phyloP scores from a whole-genome alignment of 2,329 filamentous ascomycete species.

The Verticillium nubilum region DNA sequence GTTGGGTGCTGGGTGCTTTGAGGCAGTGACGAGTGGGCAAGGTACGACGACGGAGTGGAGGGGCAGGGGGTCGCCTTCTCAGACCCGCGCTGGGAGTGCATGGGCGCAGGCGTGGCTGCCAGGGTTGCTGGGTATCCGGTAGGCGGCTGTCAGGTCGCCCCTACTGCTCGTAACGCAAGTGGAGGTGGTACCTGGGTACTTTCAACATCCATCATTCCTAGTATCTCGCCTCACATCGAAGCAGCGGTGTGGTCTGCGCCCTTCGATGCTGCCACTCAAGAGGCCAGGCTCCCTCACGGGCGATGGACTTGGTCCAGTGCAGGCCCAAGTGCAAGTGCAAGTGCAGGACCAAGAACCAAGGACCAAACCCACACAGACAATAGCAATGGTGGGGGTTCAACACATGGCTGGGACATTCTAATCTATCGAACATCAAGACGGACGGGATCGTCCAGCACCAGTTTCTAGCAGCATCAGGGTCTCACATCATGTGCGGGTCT shows the following conservation, averaged over 20 bases:
- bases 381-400: background rate
- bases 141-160: background rate
- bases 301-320: background rate
- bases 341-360: background rate
- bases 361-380: background rate
- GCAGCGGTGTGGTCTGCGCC: background rate
- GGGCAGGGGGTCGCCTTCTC: background rate
- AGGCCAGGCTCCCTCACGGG: background rate
- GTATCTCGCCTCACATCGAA: background rate
- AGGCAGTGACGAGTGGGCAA: background rate
- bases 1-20: background rate
- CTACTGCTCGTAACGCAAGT: background rate
- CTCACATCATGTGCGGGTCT: background rate
- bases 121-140: background rate
- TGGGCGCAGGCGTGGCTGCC: background rate
- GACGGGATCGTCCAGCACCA: background rate
- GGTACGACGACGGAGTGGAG: background rate
- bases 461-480: background rate
- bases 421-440: background rate
- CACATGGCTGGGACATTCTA: background rate
- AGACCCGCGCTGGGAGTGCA: background rate
- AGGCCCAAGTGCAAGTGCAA: background rate
- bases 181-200: background rate
- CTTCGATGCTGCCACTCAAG: background rate
- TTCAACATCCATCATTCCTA: background rate